These are phyloP conservation scores for Musa beccarii DNA, from an alignment of 176 grass and related monocot species.

Conservation along the genomic window DNA sequence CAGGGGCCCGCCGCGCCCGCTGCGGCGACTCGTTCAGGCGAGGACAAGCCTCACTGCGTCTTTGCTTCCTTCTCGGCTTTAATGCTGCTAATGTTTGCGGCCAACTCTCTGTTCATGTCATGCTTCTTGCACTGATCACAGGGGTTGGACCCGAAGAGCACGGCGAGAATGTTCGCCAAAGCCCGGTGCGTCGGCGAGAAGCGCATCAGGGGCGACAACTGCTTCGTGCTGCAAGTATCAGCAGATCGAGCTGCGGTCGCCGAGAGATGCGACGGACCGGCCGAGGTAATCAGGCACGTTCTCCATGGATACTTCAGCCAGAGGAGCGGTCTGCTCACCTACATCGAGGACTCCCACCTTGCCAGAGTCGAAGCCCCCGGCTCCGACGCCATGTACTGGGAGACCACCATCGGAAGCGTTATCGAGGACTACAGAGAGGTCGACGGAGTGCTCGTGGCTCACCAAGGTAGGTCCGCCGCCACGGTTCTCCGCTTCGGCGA, in stretches of 20 bases:
- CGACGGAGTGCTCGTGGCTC: conserved; percentile 29
- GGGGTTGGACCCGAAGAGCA: conserved; percentile 38
- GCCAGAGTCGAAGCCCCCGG: conserved; percentile 29
- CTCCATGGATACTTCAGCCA: conserved; percentile 44
- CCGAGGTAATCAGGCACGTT: conserved; percentile 34
- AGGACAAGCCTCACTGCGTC: neutral
- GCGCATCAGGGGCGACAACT: conserved; percentile 31
- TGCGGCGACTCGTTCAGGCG: conserved; percentile 37
- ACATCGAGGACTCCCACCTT: conserved; percentile 39
- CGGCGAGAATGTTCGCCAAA: conserved; percentile 31
- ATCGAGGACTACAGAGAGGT: conserved; percentile 29
- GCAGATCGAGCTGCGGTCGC: conserved; percentile 23
- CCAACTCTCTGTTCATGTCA: neutral
- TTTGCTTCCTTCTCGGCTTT: no score
- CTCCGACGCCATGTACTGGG: conserved; percentile 33
- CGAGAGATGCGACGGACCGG: conserved; percentile 24
- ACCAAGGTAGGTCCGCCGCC: conserved; percentile 28
- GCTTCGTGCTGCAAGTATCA: conserved; percentile 31
- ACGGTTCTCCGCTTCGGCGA: conserved; percentile 28
- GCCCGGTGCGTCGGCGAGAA: conserved; percentile 37
- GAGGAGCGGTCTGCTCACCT: conserved; percentile 31
- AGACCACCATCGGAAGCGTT: conserved; percentile 32
- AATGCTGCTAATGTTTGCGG: no score
- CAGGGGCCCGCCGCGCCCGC: conserved; percentile 27
- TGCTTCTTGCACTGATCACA: neutral